Evolutionary conservation across 768 basidiomycete species (phyloP).

Genomic region (Boletales sp.): DNA sequence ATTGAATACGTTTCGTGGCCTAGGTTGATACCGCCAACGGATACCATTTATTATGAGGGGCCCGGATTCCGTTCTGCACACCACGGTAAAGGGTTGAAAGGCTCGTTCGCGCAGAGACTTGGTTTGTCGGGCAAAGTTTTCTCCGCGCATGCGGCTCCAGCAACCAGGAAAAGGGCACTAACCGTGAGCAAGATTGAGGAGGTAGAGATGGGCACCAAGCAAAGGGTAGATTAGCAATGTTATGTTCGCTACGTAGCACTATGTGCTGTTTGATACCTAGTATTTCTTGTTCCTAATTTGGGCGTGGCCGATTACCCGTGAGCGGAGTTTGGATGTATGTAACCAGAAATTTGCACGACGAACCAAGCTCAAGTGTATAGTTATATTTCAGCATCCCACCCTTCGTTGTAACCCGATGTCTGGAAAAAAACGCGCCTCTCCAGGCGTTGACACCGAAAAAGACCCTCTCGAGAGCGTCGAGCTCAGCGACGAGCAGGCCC

Average conservation of each 20-base stretch:
- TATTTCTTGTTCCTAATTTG: constrained; percentile 13
- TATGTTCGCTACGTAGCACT: background rate
- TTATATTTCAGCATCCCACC: constrained; percentile 8
- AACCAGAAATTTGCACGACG: constrained; percentile 10
- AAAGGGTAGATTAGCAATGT: constrained; percentile 59
- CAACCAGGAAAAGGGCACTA: constrained; percentile 34
- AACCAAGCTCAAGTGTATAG: too few species aligned
- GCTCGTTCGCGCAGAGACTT: constrained; percentile 31
- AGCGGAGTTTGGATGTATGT: constrained; percentile 30
- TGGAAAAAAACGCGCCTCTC: constrained; percentile 70
- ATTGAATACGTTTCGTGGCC: constrained; percentile 97
- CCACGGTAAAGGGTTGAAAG: constrained; percentile 70
- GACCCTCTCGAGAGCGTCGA: constrained; percentile 63
- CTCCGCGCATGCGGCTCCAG: constrained; percentile 35
- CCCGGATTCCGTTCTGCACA: constrained; percentile 79
- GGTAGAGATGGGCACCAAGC: constrained; percentile 80
- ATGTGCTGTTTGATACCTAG: background rate
- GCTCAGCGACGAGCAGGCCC: constrained; percentile 67
- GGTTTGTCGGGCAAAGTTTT: constrained; percentile 36
- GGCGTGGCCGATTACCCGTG: constrained; percentile 4
- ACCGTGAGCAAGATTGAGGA: constrained; percentile 51
- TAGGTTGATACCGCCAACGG: constrained; percentile 70
- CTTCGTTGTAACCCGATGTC: constrained; percentile 25
- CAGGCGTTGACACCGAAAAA: constrained; percentile 76
- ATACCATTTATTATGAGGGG: constrained; percentile 83